Percentiles rank a stretch among this genome's conserved stretches.
phyloP scores from a whole-genome alignment of 1,284 basidiomycete genomes.

The Xanthoconium separans region DNA sequence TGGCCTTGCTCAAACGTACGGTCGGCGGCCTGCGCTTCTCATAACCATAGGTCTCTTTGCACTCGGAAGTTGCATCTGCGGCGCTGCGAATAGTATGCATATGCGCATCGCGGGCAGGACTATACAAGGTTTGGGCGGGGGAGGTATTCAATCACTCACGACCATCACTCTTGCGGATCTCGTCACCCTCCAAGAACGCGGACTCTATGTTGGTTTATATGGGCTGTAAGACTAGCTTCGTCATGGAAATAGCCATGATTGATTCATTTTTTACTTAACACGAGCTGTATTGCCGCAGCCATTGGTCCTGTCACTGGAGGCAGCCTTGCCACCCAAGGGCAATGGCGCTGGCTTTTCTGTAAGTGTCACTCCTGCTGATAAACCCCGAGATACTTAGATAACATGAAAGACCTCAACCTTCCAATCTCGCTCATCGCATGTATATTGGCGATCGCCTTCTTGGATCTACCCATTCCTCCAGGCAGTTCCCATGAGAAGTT shows the following conservation, averaged over 20 bases:
- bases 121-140: neutral
- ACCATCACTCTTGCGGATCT: neutral
- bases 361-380: neutral
- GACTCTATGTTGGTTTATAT: neutral
- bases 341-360: neutral
- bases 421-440: neutral
- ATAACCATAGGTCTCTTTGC: neutral
- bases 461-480: neutral
- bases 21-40: neutral
- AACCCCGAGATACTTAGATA: neutral
- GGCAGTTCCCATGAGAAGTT: neutral
- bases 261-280: neutral
- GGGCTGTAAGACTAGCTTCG: neutral
- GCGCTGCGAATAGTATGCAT: neutral
- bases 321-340: neutral
- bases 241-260: neutral
- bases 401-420: neutral
- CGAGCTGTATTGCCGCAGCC: neutral
- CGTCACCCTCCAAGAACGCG: neutral
- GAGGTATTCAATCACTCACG: neutral
- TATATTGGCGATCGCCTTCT: neutral
- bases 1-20: neutral
- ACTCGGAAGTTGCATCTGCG: neutral
- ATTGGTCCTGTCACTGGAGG: neutral
- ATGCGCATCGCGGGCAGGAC: neutral